Conservation (phyloP, 2,329 filamentous ascomycete genomes). For the Fusarium sp. region DNA sequence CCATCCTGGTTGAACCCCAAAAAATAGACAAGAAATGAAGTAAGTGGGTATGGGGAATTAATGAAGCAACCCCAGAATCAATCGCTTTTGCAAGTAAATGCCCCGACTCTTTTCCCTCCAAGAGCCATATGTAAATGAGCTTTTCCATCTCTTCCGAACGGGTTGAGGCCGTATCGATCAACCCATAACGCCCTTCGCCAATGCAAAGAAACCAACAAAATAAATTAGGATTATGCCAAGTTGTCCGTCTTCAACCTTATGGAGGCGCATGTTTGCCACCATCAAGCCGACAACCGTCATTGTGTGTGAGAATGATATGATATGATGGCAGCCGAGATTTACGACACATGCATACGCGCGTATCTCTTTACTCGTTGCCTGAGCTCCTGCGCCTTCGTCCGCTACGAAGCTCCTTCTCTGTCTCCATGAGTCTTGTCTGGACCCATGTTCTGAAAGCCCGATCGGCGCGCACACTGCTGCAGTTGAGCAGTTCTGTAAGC, state of each 20-base stretch:
- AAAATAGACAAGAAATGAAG: conserved; percentile 30
- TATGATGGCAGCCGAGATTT: conserved; percentile 12
- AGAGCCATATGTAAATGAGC: conserved; percentile 13
- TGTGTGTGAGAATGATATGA: conserved; percentile 25
- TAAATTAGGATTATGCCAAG: conserved; percentile 42
- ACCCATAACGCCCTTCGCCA: conserved; percentile 42
- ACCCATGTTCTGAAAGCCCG: conserved; percentile 70
- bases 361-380: conserved; percentile 46
- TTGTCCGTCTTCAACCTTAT: conserved; percentile 6
- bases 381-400: conserved; percentile 66
- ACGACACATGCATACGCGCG: background rate
- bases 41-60: conserved; percentile 26
- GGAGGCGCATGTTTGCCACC: conserved; percentile 33
- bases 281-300: conserved; percentile 14
- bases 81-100: conserved; percentile 27
- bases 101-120: conserved; percentile 8
- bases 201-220: conserved; percentile 30
- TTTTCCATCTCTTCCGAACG: conserved; percentile 20
- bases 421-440: conserved; percentile 72
- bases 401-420: conserved; percentile 70
- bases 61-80: conserved; percentile 6
- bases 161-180: conserved; percentile 17
- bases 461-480: conserved; percentile 67
- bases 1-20: conserved; percentile 12
- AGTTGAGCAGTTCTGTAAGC: conserved; percentile 74